phyloP scores from a whole-genome alignment of 176 grass and related monocot species.

The Dendrocalamus sinicus region DNA sequence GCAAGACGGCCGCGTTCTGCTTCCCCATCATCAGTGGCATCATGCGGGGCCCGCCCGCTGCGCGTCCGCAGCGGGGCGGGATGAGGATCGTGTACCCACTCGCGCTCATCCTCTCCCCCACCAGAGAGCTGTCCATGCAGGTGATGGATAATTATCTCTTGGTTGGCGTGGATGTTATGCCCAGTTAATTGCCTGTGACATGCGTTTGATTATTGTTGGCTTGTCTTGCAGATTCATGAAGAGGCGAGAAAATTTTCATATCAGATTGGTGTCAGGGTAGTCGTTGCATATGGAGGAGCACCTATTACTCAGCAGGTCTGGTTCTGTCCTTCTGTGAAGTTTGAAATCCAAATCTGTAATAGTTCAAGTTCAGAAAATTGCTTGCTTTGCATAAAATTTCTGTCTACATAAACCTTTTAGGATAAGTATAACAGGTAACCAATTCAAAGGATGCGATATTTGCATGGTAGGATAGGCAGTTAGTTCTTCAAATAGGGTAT shows the following conservation, averaged over 20 bases:
- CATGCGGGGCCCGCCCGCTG: slow-evolving; percentile 55
- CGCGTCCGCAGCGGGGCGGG: slow-evolving; percentile 45
- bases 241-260: slow-evolving; percentile 92
- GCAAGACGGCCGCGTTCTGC: slow-evolving; percentile 93
- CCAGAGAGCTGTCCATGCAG: slow-evolving; percentile 94
- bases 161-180: neutral
- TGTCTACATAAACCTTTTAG: neutral
- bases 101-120: slow-evolving; percentile 88
- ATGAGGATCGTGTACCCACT: slow-evolving; percentile 60
- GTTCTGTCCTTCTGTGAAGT: neutral
- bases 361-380: neutral
- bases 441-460: neutral
- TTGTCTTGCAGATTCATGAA: slow-evolving; percentile 74
- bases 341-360: neutral
- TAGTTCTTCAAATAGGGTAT: neutral
- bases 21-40: slow-evolving; percentile 91
- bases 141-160: slow-evolving; percentile 23
- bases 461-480: neutral
- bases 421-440: neutral
- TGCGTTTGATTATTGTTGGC: neutral
- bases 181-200: neutral
- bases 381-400: neutral
- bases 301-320: slow-evolving; percentile 92
- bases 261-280: slow-evolving; percentile 87
- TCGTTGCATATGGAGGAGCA: slow-evolving; percentile 95